Conservation (phyloP, 352 stramenopile species). For the Globisporangium takayamanum region DNA sequence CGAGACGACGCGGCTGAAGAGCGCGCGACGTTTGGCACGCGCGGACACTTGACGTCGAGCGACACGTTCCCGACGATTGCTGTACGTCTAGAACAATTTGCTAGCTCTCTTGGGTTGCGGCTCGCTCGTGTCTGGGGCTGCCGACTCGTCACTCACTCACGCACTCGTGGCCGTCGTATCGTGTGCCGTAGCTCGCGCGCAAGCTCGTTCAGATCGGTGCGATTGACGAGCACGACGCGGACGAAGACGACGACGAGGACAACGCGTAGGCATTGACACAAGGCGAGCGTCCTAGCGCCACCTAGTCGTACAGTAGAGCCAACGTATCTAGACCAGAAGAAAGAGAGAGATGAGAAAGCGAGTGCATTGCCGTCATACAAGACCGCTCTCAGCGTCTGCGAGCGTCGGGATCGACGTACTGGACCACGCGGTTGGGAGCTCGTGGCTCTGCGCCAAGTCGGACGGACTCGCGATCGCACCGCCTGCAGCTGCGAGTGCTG, state of each 20-base stretch:
- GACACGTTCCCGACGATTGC: constrained; percentile 59
- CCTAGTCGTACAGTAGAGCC: not conserved
- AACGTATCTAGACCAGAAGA: not conserved
- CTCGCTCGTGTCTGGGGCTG: not conserved
- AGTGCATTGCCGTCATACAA: not conserved
- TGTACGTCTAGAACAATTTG: constrained; percentile 18
- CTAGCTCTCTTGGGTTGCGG: not conserved
- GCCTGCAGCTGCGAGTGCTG: no score
- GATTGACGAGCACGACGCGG: constrained; percentile 35
- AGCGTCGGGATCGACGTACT: constrained; percentile 9
- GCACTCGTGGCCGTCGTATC: not conserved
- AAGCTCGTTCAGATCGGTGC: constrained; percentile 56
- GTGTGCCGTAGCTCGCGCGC: constrained; percentile 36
- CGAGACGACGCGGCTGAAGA: constrained; percentile 60
- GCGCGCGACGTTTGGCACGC: constrained; percentile 28
- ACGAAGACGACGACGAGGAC: constrained; percentile 25
- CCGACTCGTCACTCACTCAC: constrained; percentile 4
- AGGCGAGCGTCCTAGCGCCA: not conserved
- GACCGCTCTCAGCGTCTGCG: not conserved
- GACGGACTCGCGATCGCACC: not conserved
- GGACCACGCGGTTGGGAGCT: constrained; percentile 11
- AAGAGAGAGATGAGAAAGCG: not conserved
- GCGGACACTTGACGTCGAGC: constrained; percentile 31
- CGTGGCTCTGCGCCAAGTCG: not conserved
- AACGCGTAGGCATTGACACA: not conserved